These are phyloP conservation scores for Mycena galopus DNA, from an alignment of 768 basidiomycete genomes.

Conservation along the genomic window DNA sequence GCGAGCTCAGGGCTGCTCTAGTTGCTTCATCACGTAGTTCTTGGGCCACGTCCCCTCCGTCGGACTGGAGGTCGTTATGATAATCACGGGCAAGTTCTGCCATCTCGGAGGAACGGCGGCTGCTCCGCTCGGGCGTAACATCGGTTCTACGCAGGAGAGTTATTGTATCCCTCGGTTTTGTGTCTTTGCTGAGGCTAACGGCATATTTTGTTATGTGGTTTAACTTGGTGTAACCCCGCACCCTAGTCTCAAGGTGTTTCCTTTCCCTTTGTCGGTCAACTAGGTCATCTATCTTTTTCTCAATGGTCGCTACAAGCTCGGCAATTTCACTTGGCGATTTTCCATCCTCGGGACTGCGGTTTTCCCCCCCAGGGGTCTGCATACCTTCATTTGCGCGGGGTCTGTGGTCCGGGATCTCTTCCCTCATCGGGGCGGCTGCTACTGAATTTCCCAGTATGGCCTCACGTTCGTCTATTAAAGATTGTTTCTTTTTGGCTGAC, in stretches of 20 bases:
- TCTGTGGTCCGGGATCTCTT: no score
- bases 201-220: constrained; percentile 6
- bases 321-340: neutral
- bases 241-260: neutral
- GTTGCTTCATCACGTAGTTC: neutral
- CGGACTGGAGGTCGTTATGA: neutral
- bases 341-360: no score
- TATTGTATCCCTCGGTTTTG: neutral
- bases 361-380: no score
- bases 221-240: neutral
- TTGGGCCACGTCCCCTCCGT: neutral
- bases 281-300: neutral
- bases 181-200: neutral
- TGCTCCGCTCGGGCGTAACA: neutral
- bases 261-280: constrained; percentile 4
- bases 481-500: neutral
- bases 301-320: neutral
- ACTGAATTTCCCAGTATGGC: neutral
- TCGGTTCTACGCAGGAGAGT: no score
- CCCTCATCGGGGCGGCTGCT: neutral
- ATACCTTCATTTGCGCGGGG: neutral
- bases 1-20: neutral
- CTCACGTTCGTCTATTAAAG: neutral
- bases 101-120: neutral
- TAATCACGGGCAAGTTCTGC: neutral